Evolutionary conservation across 345 rosid genomes (phyloP).

Genomic region (Toxicodendron radicans): DNA sequence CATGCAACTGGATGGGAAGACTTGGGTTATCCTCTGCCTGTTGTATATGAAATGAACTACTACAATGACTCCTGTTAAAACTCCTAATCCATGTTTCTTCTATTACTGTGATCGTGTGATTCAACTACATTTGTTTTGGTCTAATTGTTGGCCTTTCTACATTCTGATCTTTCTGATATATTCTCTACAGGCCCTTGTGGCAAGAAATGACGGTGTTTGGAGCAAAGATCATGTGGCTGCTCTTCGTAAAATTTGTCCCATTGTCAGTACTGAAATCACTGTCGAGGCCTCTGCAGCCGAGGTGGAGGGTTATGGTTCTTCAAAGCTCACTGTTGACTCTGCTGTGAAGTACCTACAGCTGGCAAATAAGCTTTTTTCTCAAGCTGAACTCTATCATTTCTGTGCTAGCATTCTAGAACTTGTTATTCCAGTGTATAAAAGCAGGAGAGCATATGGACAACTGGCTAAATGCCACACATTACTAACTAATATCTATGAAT

Average conservation of each 20-base stretch:
- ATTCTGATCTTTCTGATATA: neutral
- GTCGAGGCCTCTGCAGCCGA: constrained; percentile 98
- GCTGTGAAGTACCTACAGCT: constrained; percentile 97
- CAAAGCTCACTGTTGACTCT: constrained; percentile 98
- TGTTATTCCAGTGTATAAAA: constrained; percentile 94
- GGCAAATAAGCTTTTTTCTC: constrained; percentile 94
- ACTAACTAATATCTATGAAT: constrained; percentile 81
- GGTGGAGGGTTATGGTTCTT: constrained; percentile 99
- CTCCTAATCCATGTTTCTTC: neutral
- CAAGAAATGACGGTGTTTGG: constrained; percentile 98
- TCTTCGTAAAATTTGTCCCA: constrained; percentile 89
- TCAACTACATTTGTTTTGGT: neutral
- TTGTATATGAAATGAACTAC: neutral
- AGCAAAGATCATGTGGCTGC: constrained; percentile 88
- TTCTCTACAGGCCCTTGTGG: constrained; percentile 78
- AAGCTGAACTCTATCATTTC: constrained; percentile 96
- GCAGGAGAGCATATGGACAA: constrained; percentile 95
- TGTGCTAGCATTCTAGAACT: constrained; percentile 97
- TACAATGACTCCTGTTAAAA: neutral
- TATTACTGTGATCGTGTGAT: neutral
- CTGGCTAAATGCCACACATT: constrained; percentile 93
- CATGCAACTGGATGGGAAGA: no score
- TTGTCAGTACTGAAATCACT: constrained; percentile 86
- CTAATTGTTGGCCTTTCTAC: neutral
- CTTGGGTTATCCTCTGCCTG: no score